phyloP scores from a whole-genome alignment of 305 asterid species.

The Fraxinus baroniana region DNA sequence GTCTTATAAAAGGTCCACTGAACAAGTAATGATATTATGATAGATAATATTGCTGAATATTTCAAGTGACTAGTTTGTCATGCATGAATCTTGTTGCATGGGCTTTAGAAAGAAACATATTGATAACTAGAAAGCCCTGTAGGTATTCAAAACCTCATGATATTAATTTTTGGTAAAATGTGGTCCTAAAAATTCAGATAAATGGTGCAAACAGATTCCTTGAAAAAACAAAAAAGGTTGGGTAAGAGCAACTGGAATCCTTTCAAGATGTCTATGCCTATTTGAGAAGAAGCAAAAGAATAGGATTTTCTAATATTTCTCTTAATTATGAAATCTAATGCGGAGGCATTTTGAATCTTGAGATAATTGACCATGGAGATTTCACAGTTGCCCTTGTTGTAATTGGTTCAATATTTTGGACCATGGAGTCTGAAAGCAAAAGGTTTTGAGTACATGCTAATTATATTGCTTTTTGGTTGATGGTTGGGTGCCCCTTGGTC shows the following conservation, averaged over 20 bases:
- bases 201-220: background rate
- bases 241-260: background rate
- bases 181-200: background rate
- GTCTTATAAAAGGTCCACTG: background rate
- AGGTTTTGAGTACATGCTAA: background rate
- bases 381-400: background rate
- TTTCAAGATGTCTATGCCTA: background rate
- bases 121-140: background rate
- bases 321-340: background rate
- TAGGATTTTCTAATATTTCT: background rate
- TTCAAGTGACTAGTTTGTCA: background rate
- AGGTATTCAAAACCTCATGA: background rate
- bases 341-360: background rate
- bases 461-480: background rate
- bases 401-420: background rate
- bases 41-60: background rate
- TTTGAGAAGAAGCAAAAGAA: background rate
- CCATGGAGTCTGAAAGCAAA: background rate
- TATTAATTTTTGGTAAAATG: background rate
- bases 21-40: background rate
- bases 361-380: background rate
- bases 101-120: background rate
- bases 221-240: background rate
- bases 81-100: background rate
- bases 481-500: conserved; percentile 1